Evolutionary conservation across 805 yeast species (phyloP), one percentile per base, ranked within the genome.

Genomic region (Candida fluviatilis): DNA sequence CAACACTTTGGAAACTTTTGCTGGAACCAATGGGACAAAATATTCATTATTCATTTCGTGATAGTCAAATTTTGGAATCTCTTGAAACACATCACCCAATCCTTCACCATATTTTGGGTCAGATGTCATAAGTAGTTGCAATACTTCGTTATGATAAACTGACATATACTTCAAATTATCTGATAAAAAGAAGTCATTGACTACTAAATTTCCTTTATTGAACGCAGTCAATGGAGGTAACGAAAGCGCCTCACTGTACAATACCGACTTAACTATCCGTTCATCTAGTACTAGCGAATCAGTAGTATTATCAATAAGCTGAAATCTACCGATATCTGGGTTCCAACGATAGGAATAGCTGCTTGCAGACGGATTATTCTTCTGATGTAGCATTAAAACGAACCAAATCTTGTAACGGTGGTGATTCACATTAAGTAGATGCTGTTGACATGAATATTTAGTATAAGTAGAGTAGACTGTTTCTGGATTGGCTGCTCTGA

Each of bases 381-480:
- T 52, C 39, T 53, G 58, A 36, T 63, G 63, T 35, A 56, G 39
- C 64, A 62, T 57, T 31, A 64, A 49, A 12, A 49, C 43, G 36
- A 42, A 56, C 69, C 69, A 64, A 31, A 64, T 57, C 38, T 57
- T 59, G 42, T 62, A 64, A 15, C 66, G 40, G 39, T 53, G 62
- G 34, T 64, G 69, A 26, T 55, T 58, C 13, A 64, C 69, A 36
- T 62, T 58, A n/a, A 47, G 35, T 23, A 64, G 45, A 47, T 64
- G 69, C 39, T 64, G 69, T 27, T 57, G 66, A 37, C 68, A 62
- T 7, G 66, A 60, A 35, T 63, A 64, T 38, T 64, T 64, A 19
- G 69, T 63, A 35, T 64, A 64, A 2, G 69, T 64, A 11, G 67
- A 60, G 39, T 64, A 64, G 1, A 64, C 69, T 1, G 69, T 62